These are phyloP conservation scores for Diutina catenulata DNA, from an alignment of 1,139 yeast genomes.

Conservation along the genomic window DNA sequence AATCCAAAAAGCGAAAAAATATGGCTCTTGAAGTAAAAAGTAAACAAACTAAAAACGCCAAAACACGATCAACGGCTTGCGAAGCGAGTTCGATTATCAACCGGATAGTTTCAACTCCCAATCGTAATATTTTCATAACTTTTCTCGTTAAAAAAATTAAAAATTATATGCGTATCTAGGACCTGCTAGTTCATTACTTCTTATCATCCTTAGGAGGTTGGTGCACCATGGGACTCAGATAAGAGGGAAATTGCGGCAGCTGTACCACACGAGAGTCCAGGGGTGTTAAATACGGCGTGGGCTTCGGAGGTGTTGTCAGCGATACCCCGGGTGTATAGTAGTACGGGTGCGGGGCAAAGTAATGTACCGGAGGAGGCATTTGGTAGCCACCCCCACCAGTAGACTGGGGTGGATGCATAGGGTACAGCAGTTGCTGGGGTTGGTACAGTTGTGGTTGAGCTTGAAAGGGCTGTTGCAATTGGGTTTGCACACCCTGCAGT, in stretches of 20 bases:
- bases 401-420: not conserved
- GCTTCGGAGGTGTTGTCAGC: not conserved
- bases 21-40: no score
- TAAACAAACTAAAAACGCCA: no score
- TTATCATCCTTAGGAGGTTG: not conserved
- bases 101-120: no score
- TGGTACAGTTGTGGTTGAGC: not conserved
- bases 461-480: conserved; percentile 5
- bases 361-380: conserved; percentile 4
- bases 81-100: no score
- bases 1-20: no score
- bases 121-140: no score
- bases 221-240: not conserved
- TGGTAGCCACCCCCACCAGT: not conserved
- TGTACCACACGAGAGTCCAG: not conserved
- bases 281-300: conserved; percentile 2
- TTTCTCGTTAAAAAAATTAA: no score
- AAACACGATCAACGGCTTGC: no score
- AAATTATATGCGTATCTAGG: no score
- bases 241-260: conserved; percentile 4
- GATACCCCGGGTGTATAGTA: not conserved
- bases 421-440: not conserved
- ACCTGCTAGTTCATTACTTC: not conserved
- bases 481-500: conserved; percentile 1
- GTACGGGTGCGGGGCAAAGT: conserved; percentile 2